These are phyloP conservation scores for Nepenthes mirabilis DNA, from an alignment of 148 eudicot species.

Conservation along the genomic window DNA sequence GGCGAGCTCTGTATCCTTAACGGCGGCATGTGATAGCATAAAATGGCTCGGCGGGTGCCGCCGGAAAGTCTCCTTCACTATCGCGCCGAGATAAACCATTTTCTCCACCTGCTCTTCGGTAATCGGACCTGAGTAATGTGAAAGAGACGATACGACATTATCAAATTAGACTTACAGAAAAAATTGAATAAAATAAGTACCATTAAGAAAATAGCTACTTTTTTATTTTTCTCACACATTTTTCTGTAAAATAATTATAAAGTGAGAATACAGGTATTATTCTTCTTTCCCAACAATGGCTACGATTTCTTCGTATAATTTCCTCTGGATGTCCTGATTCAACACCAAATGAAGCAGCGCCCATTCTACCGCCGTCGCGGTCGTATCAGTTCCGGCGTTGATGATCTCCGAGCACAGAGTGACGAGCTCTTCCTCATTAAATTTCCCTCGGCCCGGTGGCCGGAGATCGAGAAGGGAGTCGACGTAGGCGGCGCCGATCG, in stretches of 20 bases:
- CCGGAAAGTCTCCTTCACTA: conserved; percentile 77
- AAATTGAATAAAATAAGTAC: too few relatives aligned
- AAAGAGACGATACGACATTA: background rate
- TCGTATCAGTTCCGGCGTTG: conserved; percentile 90
- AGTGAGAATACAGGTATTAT: too few relatives aligned
- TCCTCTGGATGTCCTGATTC: conserved; percentile 71
- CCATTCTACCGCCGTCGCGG: conserved; percentile 81
- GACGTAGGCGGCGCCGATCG: conserved; percentile 78
- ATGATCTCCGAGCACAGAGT: conserved; percentile 75
- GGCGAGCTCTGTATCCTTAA: conserved; percentile 43
- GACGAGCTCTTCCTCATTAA: conserved; percentile 62
- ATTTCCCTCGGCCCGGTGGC: conserved; percentile 31
- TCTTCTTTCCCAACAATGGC: conserved; percentile 29
- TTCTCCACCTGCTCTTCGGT: conserved; percentile 50
- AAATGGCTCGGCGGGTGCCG: conserved; percentile 96
- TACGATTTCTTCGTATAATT: conserved; percentile 60
- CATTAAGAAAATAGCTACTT: too few relatives aligned
- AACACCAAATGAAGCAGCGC: conserved; percentile 67
- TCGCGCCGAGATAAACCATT: conserved; percentile 59
- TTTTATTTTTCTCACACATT: too few relatives aligned
- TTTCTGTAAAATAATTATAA: too few relatives aligned
- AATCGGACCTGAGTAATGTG: conserved; percentile 10
- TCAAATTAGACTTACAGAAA: too few relatives aligned
- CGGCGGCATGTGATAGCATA: conserved; percentile 62
- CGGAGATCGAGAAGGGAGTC: conserved; percentile 59